phyloP scores from a whole-genome alignment of 1,284 basidiomycete genomes.

The Rhodotorula sp. region DNA sequence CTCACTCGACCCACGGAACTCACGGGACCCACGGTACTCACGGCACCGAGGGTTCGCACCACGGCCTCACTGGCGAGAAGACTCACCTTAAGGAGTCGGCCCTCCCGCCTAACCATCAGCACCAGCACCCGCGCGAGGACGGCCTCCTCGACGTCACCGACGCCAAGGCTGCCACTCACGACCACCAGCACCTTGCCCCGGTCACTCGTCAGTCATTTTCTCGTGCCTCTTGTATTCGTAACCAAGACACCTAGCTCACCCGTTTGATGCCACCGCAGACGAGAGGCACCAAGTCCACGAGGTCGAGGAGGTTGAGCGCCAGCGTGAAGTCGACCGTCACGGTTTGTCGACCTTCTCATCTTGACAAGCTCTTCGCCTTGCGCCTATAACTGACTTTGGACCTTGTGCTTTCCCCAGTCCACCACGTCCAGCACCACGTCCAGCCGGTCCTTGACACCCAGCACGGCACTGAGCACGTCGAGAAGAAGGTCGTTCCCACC shows the following conservation, averaged over 20 bases:
- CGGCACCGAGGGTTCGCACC: background rate
- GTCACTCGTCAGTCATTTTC: slow-evolving; percentile 44
- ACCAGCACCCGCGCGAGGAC: slow-evolving; percentile 19
- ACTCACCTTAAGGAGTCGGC: slow-evolving; percentile 20
- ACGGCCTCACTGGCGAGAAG: background rate
- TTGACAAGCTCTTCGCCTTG: background rate
- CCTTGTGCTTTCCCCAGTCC: background rate
- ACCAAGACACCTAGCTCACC: too few species aligned
- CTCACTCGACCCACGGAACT: background rate
- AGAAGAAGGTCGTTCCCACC: slow-evolving; percentile 43
- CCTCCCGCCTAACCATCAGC: slow-evolving; percentile 13
- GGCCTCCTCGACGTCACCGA: slow-evolving; percentile 11
- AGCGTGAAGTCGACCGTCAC: slow-evolving; percentile 42
- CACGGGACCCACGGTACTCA: background rate
- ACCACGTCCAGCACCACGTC: slow-evolving; percentile 44
- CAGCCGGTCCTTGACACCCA: slow-evolving; percentile 48
- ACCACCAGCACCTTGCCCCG: slow-evolving; percentile 48
- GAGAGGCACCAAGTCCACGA: slow-evolving; percentile 47
- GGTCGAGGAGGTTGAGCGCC: slow-evolving; percentile 48
- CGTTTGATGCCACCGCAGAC: slow-evolving; percentile 6
- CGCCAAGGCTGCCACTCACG: slow-evolving; percentile 46
- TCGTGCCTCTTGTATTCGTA: background rate
- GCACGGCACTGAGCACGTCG: slow-evolving; percentile 45
- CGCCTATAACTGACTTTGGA: background rate
- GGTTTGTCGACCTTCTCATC: background rate